Conservation (phyloP, 2,329 filamentous ascomycete genomes). For the Aspergillus sp. region DNA sequence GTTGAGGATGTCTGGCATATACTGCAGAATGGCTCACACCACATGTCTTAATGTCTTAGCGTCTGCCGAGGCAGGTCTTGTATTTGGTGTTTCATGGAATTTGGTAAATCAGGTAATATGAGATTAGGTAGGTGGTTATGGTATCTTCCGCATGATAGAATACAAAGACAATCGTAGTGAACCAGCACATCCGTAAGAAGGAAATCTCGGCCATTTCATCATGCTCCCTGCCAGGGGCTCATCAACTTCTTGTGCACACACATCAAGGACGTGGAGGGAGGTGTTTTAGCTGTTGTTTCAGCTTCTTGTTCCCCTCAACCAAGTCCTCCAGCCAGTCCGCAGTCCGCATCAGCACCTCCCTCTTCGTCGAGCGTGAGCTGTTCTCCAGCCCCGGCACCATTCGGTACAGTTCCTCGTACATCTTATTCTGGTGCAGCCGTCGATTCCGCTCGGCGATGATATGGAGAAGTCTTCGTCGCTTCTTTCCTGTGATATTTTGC, state of each 20-base stretch:
- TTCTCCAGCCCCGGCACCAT: conserved; percentile 8
- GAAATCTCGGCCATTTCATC: background rate
- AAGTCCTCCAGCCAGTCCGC: conserved; percentile 7
- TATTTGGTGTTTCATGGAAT: background rate
- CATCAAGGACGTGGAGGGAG: background rate
- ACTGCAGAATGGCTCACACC: no score
- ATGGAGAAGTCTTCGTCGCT: conserved; percentile 6
- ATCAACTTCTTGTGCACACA: background rate
- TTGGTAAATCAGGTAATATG: background rate
- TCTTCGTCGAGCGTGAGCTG: conserved; percentile 8
- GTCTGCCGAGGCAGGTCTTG: background rate
- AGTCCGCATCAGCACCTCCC: conserved; percentile 5
- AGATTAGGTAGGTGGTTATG: background rate
- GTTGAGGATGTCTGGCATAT: background rate
- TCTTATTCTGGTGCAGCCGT: conserved; percentile 9
- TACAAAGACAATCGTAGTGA: background rate
- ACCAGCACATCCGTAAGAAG: background rate
- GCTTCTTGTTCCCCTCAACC: background rate
- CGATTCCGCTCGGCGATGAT: conserved; percentile 12
- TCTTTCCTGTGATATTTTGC: conserved; percentile 9
- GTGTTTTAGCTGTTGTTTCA: background rate
- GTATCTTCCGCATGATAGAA: background rate
- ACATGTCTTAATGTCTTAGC: background rate
- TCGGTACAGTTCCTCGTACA: conserved; percentile 11
- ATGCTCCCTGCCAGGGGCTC: background rate